Evolutionary conservation across 495 filamentous ascomycete species (phyloP), one percentile per base, ranked within the genome.

Genomic region (Aspergillus cristatus): DNA sequence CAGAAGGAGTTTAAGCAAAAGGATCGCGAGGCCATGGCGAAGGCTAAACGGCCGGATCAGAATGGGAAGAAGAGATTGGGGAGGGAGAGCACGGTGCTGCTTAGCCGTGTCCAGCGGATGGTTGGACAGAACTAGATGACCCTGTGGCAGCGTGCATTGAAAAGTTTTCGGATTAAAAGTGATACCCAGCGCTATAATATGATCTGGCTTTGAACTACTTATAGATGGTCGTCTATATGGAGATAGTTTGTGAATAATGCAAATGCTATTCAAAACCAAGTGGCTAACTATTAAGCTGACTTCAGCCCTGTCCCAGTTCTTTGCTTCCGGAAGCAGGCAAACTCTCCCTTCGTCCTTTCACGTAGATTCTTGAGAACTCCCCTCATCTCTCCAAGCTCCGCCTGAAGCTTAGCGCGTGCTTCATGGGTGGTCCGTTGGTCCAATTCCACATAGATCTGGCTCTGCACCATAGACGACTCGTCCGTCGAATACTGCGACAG

Each of bases 311-410:
- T 41, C 18, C 47, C 49, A 34, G 45, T 54, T 29, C 61, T 53
- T 22, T 53, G 46, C 40, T 79, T 79, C 57, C 71, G 76, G 45
- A 88, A 88, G 52, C 82, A 86, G 12, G 75, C 72, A 67, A 97
- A 98, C 58, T 94, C 86, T 15, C 76, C 82, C 60, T 79, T 82
- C 30, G 78, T 90, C 43, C 79, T 76, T 51, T 94, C 86, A 46
- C 86, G 72, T 47, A 96, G 63, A 42, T 74, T 70, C 70, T 94
- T 94, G 40, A 98, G 63, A 13, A 87, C 76, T 18, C 68, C 77
- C 38, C 87, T 72, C 87, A 98, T 90, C 58, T 85, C 84, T 26
- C 81, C 82, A 47, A 98, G 62, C 64, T 96, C 90, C 18, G 71
- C 76, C 65, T 95, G 88, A 34, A 97, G 70, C 37, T 74, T 68